Evolutionary conservation across 306 rosid species (phyloP), one percentile per base, ranked within the genome.

Genomic region (Begonia fuchsioides): DNA sequence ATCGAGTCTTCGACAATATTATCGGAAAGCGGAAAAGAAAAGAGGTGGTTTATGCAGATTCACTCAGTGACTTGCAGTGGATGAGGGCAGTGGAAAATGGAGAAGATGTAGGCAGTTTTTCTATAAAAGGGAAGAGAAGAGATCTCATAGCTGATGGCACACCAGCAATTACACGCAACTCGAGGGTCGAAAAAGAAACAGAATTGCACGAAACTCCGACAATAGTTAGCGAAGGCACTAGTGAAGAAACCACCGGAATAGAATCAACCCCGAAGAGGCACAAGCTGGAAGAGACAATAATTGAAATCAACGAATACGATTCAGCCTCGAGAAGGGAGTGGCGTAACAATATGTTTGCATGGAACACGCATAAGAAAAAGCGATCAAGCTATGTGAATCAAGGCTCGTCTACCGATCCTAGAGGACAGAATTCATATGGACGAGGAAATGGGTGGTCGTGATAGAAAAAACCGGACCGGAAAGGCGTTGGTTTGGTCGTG

Each of bases 51-150:
- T 92, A 92, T 51, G 93, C 72, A 2, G 99, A 92, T 64, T 65
- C 88, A 32, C 65, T 92, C 11, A 92, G 96, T 68, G 96, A 92
- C 59, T 44, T 72, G 52, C 94, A 92, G 55, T 92, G 85, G 85
- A 79, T 82, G 93, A 82, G 73, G 62, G 99, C 99, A 50, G 87
- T 92, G 57, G 99, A 92, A 75, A 86, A 56, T 60, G 99, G 99
- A 51, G 78, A 66, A 65, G 90, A 86, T 48, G 17, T 90, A 12
- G 67, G 82, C 18, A 75, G 18, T 71, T 47, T 75, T 69, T 65
- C 82, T 0, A 63, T 39, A 19, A 79, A 56, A 63, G 80, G 79
- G 48, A 85, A 65, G 62, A 77, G 72, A 69, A 74, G 66, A 68
- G 78, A 72, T 47, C 54, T 50, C 60, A 59, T 67, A 74, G 54